A percentile compares a stretch with the other conserved stretches of the same genome.
These are phyloP conservation scores for Diplodia mutila DNA, from an alignment of 2,329 filamentous ascomycete genomes.

Conservation along the genomic window DNA sequence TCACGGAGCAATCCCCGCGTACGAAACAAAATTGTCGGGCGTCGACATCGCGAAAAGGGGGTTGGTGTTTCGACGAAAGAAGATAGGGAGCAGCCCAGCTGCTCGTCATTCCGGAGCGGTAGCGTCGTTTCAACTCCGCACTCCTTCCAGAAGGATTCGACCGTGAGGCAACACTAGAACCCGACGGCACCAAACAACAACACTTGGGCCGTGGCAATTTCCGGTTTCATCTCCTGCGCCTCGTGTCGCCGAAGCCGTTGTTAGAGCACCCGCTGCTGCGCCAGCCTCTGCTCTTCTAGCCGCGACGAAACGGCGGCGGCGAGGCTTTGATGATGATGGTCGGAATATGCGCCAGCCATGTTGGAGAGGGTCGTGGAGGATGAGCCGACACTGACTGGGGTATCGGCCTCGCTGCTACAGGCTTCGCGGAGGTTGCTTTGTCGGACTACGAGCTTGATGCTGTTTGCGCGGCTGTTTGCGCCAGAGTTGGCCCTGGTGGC, in stretches of 20 bases:
- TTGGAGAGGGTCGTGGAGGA: neutral
- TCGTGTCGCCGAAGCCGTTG: neutral
- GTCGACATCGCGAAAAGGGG: neutral
- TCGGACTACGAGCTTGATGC: neutral
- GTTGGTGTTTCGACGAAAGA: neutral
- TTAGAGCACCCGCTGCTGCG: constrained; percentile 5
- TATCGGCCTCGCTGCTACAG: constrained; percentile 2
- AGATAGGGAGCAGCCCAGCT: neutral
- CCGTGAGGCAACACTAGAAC: neutral
- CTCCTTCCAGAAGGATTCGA: neutral
- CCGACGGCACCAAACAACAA: neutral
- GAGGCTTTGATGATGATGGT: constrained; percentile 6
- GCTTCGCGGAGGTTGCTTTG: constrained; percentile 10
- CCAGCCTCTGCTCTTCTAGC: constrained; percentile 19
- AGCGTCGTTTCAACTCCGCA: neutral
- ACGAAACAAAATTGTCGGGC: neutral
- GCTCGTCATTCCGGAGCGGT: neutral
- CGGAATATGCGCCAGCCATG: neutral
- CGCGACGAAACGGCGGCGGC: constrained; percentile 22
- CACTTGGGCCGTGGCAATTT: neutral
- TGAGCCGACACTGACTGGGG: neutral
- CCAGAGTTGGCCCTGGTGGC: constrained; percentile 33
- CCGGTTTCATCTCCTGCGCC: neutral
- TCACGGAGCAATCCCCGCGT: neutral
- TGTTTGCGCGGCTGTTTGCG: constrained; percentile 30